phyloP scores from a whole-genome alignment of 768 basidiomycete species.

The Xerocomellus intermedius region DNA sequence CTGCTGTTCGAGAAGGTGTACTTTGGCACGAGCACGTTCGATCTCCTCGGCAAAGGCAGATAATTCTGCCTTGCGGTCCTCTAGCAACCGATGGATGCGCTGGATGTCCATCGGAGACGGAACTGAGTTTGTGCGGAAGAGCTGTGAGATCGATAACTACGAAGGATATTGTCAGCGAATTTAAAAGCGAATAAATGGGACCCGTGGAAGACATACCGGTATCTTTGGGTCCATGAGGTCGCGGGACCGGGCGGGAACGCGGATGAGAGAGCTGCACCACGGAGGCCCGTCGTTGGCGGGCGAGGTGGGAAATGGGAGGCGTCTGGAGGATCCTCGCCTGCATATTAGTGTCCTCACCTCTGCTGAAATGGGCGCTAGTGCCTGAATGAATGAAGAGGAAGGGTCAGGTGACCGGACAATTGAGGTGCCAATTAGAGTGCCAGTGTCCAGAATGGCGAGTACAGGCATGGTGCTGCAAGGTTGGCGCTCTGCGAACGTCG shows the following conservation, averaged over 20 bases:
- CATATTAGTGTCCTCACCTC: not conserved
- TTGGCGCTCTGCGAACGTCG: not conserved
- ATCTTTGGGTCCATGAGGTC: constrained; percentile 17
- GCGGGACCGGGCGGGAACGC: not conserved
- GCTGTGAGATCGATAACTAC: constrained; percentile 26
- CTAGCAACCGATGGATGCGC: constrained; percentile 14
- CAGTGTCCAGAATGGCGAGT: constrained; percentile 20
- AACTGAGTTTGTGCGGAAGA: constrained; percentile 29
- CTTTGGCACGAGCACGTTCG: constrained; percentile 20
- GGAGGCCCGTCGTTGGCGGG: not conserved
- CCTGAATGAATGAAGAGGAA: not conserved
- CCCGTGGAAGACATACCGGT: constrained; percentile 19
- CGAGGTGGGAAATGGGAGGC: not conserved
- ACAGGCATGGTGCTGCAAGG: constrained; percentile 12
- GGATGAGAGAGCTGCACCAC: not conserved
- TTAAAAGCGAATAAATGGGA: not conserved
- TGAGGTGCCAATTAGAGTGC: constrained; percentile 1
- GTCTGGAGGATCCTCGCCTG: not conserved
- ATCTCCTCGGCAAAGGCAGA: constrained; percentile 18
- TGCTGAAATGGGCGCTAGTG: not conserved
- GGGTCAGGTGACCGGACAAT: not conserved
- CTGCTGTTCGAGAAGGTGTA: constrained; percentile 19
- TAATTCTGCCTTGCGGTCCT: constrained; percentile 17
- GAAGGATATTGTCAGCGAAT: not conserved
- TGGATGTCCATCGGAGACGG: constrained; percentile 25